A percentile compares a stretch with the other conserved stretches of the same genome.
These are phyloP conservation scores for Diospyros kaki DNA, from an alignment of 148 eudicot species.

Conservation along the genomic window DNA sequence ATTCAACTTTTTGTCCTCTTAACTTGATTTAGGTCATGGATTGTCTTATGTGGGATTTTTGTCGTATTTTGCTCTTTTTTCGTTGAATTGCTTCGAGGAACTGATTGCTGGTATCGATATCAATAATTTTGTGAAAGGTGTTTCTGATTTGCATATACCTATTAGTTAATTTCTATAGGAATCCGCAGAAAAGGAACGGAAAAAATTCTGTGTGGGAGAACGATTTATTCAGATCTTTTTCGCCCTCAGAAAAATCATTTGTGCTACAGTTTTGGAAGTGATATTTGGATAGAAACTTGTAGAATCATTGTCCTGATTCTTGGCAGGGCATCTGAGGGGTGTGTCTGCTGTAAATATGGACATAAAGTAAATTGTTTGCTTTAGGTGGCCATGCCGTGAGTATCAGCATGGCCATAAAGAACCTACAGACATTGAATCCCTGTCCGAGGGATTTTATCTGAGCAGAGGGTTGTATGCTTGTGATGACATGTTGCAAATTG, in stretches of 20 bases:
- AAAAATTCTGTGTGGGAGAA: not conserved
- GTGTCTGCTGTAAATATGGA: slow-evolving; percentile 67
- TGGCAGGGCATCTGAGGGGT: slow-evolving; percentile 44
- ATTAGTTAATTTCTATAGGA: not conserved
- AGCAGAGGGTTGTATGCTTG: not conserved
- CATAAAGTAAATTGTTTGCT: slow-evolving; percentile 44
- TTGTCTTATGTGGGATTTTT: no score
- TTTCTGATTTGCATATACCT: not conserved
- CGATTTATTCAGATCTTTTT: not conserved
- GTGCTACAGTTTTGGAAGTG: not conserved
- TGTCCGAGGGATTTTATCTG: not conserved
- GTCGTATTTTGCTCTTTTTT: not conserved
- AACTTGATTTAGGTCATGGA: not conserved
- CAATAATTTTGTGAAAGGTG: not conserved
- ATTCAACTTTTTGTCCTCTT: no score
- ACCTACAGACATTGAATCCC: slow-evolving; percentile 10
- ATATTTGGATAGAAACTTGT: not conserved
- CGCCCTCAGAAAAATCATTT: no score
- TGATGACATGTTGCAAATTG: not conserved
- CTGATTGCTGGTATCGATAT: not conserved
- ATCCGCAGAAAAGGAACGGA: not conserved
- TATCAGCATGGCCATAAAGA: slow-evolving; percentile 12
- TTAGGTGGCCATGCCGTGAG: slow-evolving; percentile 49
- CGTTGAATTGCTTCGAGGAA: not conserved
- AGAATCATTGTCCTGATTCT: slow-evolving; percentile 55